Evolutionary conservation across 2,329 filamentous ascomycete species (phyloP).

Genomic region (Metarhizium brunneum): DNA sequence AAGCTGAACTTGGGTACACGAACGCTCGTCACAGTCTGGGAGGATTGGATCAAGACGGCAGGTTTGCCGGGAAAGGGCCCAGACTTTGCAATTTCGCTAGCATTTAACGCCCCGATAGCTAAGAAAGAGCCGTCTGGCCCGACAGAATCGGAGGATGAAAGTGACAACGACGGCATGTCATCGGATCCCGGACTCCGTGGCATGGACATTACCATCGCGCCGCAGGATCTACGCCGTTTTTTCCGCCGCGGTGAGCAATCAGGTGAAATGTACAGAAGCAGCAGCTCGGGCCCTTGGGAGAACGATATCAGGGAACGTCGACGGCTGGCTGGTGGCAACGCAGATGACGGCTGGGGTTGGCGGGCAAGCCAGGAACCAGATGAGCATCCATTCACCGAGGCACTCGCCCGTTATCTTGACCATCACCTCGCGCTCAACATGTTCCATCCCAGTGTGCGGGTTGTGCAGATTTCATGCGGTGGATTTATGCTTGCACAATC

Average conservation of each 20-base stretch:
- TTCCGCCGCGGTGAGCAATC: slow-evolving; percentile 26
- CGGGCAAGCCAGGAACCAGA: slow-evolving; percentile 15
- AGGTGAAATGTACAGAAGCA: background rate
- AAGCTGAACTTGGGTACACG: slow-evolving; percentile 39
- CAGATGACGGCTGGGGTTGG: slow-evolving; percentile 47
- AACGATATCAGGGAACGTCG: slow-evolving; percentile 28
- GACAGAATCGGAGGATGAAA: slow-evolving; percentile 9
- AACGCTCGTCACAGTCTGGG: slow-evolving; percentile 40
- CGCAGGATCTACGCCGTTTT: slow-evolving; percentile 38
- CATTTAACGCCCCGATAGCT: slow-evolving; percentile 34
- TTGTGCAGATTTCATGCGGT: slow-evolving; percentile 44
- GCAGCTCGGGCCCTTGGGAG: slow-evolving; percentile 16
- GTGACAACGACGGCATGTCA: slow-evolving; percentile 8
- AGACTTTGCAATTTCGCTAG: slow-evolving; percentile 42
- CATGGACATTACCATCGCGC: slow-evolving; percentile 43
- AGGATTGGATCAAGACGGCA: slow-evolving; percentile 37
- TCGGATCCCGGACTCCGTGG: slow-evolving; percentile 25
- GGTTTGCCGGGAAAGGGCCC: slow-evolving; percentile 24
- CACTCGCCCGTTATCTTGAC: slow-evolving; percentile 38
- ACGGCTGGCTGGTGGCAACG: slow-evolving; percentile 35
- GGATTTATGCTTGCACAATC: slow-evolving; percentile 46
- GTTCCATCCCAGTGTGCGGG: slow-evolving; percentile 43
- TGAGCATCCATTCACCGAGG: slow-evolving; percentile 36
- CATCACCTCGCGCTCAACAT: slow-evolving; percentile 46
- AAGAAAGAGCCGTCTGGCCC: slow-evolving; percentile 2